Conservation (phyloP, 2,329 filamentous ascomycete genomes). For the Colletotrichum endophyticum region DNA sequence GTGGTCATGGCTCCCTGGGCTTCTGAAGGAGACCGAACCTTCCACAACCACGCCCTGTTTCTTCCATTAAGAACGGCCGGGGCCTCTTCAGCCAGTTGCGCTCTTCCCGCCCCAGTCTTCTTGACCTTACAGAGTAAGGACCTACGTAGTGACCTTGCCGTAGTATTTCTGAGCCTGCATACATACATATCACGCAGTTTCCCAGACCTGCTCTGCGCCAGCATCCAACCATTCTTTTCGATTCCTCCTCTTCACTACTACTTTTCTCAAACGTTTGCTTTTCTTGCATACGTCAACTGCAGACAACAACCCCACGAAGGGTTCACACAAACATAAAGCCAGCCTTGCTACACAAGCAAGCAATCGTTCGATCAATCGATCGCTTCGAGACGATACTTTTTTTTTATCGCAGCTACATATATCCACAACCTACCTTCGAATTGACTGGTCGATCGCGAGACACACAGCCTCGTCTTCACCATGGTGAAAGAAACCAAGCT, state of each 20-base stretch:
- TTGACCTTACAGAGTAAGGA: not conserved
- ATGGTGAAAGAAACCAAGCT: slow-evolving; percentile 98
- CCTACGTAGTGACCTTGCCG: not conserved
- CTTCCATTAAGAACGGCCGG: slow-evolving; percentile 14
- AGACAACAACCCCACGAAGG: not conserved
- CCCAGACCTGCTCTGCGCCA: not conserved
- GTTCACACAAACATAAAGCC: not conserved
- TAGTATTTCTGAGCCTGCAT: not conserved
- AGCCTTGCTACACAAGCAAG: not conserved
- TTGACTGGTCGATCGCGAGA: not conserved
- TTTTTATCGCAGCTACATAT: not conserved
- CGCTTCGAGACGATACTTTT: not conserved
- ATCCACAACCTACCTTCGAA: not conserved
- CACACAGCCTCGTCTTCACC: slow-evolving; percentile 32
- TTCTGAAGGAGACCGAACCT: slow-evolving; percentile 25
- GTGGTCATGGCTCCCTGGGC: slow-evolving; percentile 8
- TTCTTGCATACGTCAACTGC: slow-evolving; percentile 11
- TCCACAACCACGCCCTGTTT: slow-evolving; percentile 25
- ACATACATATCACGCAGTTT: slow-evolving; percentile 20
- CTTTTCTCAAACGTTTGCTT: not conserved
- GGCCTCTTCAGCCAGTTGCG: slow-evolving; percentile 1
- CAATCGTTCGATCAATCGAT: not conserved
- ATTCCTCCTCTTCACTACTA: slow-evolving; percentile 4
- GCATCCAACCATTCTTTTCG: slow-evolving; percentile 4
- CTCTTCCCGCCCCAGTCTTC: not conserved